These are phyloP conservation scores for Marasmius fiardii DNA, from an alignment of 1,284 basidiomycete species.

Conservation along the genomic window DNA sequence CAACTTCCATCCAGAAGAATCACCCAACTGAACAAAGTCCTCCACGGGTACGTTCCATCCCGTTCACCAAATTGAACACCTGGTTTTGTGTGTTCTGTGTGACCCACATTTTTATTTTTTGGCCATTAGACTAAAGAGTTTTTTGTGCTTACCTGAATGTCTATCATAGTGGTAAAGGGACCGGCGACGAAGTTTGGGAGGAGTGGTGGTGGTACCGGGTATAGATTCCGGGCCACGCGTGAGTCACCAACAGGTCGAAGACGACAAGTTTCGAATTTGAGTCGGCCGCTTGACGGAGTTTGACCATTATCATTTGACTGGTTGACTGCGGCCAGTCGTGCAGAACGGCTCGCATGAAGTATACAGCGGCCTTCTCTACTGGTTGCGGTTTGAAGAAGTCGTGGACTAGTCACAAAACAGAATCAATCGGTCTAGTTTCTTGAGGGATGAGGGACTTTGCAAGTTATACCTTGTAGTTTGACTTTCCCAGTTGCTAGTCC, in stretches of 20 bases:
- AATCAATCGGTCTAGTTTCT: neutral
- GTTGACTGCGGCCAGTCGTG: conserved; percentile 25
- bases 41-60: conserved; percentile 8
- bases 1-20: conserved; percentile 7
- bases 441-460: neutral
- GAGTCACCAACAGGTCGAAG: conserved; percentile 14
- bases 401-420: conserved; percentile 16
- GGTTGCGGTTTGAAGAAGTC: conserved; percentile 25
- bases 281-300: conserved; percentile 18
- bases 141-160: conserved; percentile 1
- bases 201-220: neutral
- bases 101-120: too few relatives aligned
- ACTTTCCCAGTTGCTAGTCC: conserved; percentile 11
- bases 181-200: conserved; percentile 4
- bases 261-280: conserved; percentile 20
- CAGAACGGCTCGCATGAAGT: conserved; percentile 20
- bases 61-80: conserved; percentile 1
- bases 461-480: conserved; percentile 13
- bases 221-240: conserved; percentile 1
- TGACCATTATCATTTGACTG: conserved; percentile 18
- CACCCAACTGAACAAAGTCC: conserved; percentile 3
- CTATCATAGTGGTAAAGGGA: neutral
- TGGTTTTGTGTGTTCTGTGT: too few relatives aligned
- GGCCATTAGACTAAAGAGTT: too few relatives aligned
- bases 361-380: conserved; percentile 19